Evolutionary conservation across 768 basidiomycete species (phyloP), one percentile per base, ranked within the genome.

Genomic region (Serendipita vermifera): DNA sequence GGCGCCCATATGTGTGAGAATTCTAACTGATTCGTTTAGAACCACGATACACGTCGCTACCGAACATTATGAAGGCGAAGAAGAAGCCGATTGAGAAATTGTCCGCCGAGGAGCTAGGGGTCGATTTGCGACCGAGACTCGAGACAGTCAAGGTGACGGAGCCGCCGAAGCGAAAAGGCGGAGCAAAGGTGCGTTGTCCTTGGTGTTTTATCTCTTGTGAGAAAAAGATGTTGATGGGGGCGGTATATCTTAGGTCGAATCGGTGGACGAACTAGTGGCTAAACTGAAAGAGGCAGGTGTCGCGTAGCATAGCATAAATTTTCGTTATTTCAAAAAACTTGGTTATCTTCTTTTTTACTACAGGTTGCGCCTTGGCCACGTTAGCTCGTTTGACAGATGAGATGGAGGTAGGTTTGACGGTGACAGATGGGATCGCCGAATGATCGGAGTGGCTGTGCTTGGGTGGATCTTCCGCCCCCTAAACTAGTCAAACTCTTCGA

Each of bases 31-130:
- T 38, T 59, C 7, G 58, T 53, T 43, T 64, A 91, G 93, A 94
- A 68, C 94, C 94, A 0, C 85, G 94, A 62, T 99, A 96, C 65
- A 96, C 96, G 0, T 91, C 93, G n/a, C 69, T 99, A 58, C 90
- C 91, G 3, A 92, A 90, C 63, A 94, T 94, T 69, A 94, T 94
- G 89, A 93, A 94, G 70, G 96, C 96, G n/a, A 98, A 97, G 77
- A 99, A 97, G 78, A 99, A 99, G 73, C 83, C 86, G 13, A 70
- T 97, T 38, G 83, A 93, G 70, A 91, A 87, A 65, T 64, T 96
- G 54, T 79, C 78, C 14, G 75, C 90, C 1, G 73, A 75, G 22
- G 90, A 92, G 62, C 80, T 98, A 22, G 81, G 82, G 5, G 73
- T 97, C 22, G 90, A 98, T 71, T 77, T 89, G 55, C 77, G 80